Conservation (phyloP, 495 filamentous ascomycete genomes). For the Xylaria sp. region DNA sequence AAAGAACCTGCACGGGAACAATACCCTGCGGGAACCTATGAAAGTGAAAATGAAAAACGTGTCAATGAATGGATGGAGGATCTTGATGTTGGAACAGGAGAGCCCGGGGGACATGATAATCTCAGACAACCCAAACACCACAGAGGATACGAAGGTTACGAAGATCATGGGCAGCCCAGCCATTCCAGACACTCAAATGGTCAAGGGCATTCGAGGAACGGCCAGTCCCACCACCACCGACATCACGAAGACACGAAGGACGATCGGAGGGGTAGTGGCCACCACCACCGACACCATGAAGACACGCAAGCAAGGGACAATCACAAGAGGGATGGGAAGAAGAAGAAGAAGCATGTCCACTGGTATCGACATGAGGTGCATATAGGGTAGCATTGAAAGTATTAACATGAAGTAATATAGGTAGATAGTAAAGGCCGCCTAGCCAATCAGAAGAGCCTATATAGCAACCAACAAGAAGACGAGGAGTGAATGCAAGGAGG, state of each 20-base stretch:
- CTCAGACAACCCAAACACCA: background rate
- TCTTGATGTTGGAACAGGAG: background rate
- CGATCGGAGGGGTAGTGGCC: too few relatives aligned
- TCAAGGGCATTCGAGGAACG: background rate
- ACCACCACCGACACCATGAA: background rate
- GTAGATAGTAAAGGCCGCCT: background rate
- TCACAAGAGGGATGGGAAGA: background rate
- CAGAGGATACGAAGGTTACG: background rate
- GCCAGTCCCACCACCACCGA: background rate
- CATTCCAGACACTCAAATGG: background rate
- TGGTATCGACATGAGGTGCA: background rate
- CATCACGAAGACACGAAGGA: background rate
- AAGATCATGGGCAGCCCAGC: background rate
- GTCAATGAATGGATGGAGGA: background rate
- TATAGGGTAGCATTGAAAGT: background rate
- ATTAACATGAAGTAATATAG: background rate
- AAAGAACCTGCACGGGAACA: background rate
- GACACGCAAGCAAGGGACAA: background rate
- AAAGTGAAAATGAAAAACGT: background rate
- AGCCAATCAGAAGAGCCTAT: background rate
- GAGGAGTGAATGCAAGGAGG: background rate
- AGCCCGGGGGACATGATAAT: background rate
- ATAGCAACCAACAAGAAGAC: background rate
- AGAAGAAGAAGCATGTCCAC: background rate
- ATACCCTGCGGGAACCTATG: background rate